Percentiles rank a stretch among this genome's conserved stretches.
Conservation (phyloP, 345 rosid genomes). For the Brassica incana region DNA sequence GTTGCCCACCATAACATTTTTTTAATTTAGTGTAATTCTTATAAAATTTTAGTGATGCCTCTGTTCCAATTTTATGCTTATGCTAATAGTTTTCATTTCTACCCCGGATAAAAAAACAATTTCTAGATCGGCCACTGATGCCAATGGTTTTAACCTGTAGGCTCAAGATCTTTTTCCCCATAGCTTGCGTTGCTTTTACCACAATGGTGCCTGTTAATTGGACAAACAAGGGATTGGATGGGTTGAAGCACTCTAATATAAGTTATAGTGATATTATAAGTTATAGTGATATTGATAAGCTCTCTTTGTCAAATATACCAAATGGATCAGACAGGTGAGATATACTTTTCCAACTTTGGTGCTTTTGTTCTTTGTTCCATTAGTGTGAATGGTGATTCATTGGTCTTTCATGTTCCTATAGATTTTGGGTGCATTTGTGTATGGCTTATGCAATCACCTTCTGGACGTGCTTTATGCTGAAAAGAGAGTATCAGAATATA, state of each 20-base stretch:
- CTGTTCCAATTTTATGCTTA: no score
- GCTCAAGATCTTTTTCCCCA: constrained; percentile 81
- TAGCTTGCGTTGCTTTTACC: constrained; percentile 70
- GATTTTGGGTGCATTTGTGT: constrained; percentile 90
- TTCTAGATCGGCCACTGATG: no score
- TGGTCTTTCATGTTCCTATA: constrained; percentile 33
- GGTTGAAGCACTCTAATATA: constrained; percentile 32
- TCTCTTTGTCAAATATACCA: constrained; percentile 88
- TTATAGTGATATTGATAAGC: constrained; percentile 75
- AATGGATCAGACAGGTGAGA: constrained; percentile 66
- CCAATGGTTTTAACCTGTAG: constrained; percentile 44
- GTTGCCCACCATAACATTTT: no score
- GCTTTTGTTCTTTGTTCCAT: neutral
- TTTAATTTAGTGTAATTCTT: no score
- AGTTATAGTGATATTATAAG: constrained; percentile 57
- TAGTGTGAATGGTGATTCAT: neutral
- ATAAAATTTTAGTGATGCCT: no score
- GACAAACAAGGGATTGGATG: constrained; percentile 66
- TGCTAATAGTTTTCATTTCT: no score
- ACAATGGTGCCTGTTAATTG: constrained; percentile 84
- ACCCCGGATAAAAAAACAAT: no score
- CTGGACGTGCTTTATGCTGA: constrained; percentile 91
- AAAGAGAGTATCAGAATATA: constrained; percentile 72
- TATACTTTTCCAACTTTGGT: constrained; percentile 6
- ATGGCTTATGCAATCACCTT: constrained; percentile 86